Base-by-base conservation (phyloP, 768 basidiomycete genomes). In the Lactarius akahatsu region DNA sequence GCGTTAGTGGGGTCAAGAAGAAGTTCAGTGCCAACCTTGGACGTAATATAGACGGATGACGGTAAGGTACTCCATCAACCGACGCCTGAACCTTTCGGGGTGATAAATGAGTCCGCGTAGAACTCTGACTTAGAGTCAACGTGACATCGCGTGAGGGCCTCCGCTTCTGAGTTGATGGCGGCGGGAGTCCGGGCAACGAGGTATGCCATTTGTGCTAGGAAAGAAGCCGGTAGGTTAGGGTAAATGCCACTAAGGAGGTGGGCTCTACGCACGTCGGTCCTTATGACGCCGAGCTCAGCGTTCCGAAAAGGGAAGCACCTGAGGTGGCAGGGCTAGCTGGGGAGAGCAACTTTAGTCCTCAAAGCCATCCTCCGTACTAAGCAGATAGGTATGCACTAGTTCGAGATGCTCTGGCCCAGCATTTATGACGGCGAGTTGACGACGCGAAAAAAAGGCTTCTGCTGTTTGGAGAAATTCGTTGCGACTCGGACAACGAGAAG, bases 381-480 rank as follows among this genome's bases (percentile, higher is more conserved):
- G 38, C 34, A 50, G 28, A 11, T 59, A 59, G 2, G 52, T 4
- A 59, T 40, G 60, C 40, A 63, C 45, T n/a, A 59, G 56, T 8
- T 78, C 80, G 77, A 91, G 78, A 52, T 81, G 79, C 61, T 86
- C 81, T 36, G 94, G 81, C 74, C 94, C 86, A 43, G 89, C 85
- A 63, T 91, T 87, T 57, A 92, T 92, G 23, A 88, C 89, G 2
- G 89, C 84, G 18, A 91, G 85, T 71, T 93, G 92, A 69, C 92
- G 91, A 28, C 90, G 85, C 3, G 36, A 36, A 92, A 36, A 93
- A 81, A 88, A 67, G 92, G 91, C 72, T 93, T 93, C 76, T 94
- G 92, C 71, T 92, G 91, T 64, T 90, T 91, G 28, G 38, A 40
- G 26, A 30, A 4, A 30, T 30, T 30, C 4, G 30, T 4, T 30